These are phyloP conservation scores for Suillus subluteus DNA, from an alignment of 768 basidiomycete genomes.

Conservation along the genomic window DNA sequence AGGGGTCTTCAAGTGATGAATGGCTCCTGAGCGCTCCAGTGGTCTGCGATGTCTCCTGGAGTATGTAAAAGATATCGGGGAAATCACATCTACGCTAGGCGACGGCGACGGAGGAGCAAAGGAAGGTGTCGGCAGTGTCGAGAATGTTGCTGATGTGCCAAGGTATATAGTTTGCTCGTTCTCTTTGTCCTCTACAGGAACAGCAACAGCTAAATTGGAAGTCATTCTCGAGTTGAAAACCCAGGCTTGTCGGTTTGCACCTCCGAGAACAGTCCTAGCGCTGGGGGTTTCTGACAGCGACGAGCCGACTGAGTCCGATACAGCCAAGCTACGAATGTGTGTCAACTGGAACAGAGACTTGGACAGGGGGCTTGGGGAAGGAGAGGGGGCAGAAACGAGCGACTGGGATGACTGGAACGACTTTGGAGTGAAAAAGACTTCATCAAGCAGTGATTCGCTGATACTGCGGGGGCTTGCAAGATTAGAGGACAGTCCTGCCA, in stretches of 20 bases:
- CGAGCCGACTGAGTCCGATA: neutral
- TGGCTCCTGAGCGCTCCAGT: slow-evolving; percentile 36
- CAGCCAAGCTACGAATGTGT: neutral
- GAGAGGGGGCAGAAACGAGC: neutral
- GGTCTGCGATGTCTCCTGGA: slow-evolving; percentile 32
- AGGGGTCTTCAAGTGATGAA: slow-evolving; percentile 20
- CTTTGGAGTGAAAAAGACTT: slow-evolving; percentile 8
- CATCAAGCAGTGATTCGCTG: slow-evolving; percentile 10
- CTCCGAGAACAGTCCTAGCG: slow-evolving; percentile 7
- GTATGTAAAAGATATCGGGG: slow-evolving; percentile 23
- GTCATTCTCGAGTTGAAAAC: slow-evolving; percentile 10
- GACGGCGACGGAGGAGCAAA: slow-evolving; percentile 36
- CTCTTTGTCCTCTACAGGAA: slow-evolving; percentile 18
- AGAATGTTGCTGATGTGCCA: slow-evolving; percentile 28
- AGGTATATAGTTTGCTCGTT: slow-evolving; percentile 21
- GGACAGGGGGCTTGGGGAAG: slow-evolving; percentile 8
- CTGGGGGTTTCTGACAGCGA: neutral
- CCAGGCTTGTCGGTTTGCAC: slow-evolving; percentile 7
- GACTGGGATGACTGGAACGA: slow-evolving; percentile 7
- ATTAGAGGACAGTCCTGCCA: neutral
- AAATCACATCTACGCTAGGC: slow-evolving; percentile 29
- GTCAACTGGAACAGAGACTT: neutral
- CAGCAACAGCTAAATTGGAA: slow-evolving; percentile 14
- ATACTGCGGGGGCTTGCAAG: neutral
- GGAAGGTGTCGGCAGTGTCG: slow-evolving; percentile 30